Evolutionary conservation across 129 eudicot genomes (phyloP).

Genomic region (Ambrosia trifida): DNA sequence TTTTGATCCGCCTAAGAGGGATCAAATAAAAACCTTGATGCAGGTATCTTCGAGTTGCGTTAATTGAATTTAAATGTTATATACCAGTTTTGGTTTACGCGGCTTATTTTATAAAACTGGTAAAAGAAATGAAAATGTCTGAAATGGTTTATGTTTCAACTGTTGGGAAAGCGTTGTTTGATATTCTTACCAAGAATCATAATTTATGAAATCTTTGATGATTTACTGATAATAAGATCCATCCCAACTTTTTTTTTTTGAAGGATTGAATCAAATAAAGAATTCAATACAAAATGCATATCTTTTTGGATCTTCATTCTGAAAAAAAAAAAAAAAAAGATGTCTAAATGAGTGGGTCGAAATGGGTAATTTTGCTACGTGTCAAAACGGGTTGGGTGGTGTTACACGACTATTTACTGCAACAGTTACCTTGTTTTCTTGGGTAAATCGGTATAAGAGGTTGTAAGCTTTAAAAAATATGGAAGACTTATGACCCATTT

Average conservation of each 20-base stretch:
- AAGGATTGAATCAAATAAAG: background rate
- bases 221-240: too few relatives aligned
- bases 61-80: background rate
- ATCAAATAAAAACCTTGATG: conserved; percentile 64
- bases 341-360: background rate
- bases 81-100: too few relatives aligned
- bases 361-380: background rate
- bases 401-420: background rate
- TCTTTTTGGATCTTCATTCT: background rate
- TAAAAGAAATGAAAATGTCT: too few relatives aligned
- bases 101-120: too few relatives aligned
- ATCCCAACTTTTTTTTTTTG: background rate
- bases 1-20: conserved; percentile 93
- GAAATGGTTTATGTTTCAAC: background rate
- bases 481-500: background rate
- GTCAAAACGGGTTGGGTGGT: background rate
- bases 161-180: background rate
- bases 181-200: background rate
- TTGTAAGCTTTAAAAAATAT: background rate
- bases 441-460: background rate
- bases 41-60: conserved; percentile 47
- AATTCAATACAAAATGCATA: conserved; percentile 1
- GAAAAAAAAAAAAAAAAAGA: background rate
- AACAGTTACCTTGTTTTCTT: background rate
- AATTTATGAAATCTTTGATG: too few relatives aligned